Percentiles rank a stretch among this genome's conserved stretches.
Conservation (phyloP, 2,329 filamentous ascomycete genomes). For the Thelonectria discophora region DNA sequence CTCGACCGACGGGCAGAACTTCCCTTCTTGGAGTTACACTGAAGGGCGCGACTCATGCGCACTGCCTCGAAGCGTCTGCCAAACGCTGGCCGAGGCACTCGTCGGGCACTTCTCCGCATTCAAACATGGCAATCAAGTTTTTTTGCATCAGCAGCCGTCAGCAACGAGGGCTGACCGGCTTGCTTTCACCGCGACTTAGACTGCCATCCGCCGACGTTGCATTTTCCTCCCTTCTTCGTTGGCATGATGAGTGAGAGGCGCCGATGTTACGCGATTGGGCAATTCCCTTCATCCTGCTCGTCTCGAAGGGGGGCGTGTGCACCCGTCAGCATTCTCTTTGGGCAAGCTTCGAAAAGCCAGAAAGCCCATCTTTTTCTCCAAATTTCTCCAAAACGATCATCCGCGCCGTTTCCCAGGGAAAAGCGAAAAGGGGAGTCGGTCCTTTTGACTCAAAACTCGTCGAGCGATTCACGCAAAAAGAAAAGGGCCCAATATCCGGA, state of each 20-base stretch:
- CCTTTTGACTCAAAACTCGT: neutral
- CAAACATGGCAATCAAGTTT: neutral
- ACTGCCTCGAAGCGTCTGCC: neutral
- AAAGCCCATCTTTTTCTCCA: neutral
- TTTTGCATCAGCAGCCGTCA: neutral
- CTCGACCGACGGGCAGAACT: neutral
- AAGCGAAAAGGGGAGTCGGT: neutral
- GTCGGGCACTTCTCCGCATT: neutral
- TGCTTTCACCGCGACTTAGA: neutral
- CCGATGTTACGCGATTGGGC: neutral
- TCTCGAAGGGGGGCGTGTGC: neutral
- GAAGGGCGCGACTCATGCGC: neutral
- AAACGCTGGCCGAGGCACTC: neutral
- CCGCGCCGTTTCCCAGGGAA: neutral
- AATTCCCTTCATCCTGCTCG: neutral
- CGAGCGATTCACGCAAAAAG: neutral
- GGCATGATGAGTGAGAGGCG: neutral
- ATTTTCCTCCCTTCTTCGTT: neutral
- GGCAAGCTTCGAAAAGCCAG: too few relatives aligned
- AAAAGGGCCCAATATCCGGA: neutral
- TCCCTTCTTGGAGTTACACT: neutral
- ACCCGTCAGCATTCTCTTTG: neutral
- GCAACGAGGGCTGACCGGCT: too few relatives aligned
- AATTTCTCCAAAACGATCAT: conserved; percentile 1
- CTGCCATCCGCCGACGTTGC: neutral